Conservation (phyloP, 495 filamentous ascomycete species). For the Penicillium macrosclerotiorum region DNA sequence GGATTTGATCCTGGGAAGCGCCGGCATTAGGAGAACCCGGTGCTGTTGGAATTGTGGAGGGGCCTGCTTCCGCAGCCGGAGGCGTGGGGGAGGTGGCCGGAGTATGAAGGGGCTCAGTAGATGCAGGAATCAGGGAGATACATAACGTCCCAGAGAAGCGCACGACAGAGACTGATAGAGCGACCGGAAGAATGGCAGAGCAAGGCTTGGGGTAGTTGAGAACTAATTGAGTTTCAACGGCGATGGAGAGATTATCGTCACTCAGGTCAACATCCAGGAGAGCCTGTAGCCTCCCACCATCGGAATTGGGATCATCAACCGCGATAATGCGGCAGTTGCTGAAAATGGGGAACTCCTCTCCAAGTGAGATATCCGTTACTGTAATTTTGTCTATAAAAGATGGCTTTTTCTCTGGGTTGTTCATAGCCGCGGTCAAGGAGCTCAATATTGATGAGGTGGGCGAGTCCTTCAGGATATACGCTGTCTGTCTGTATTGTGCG, state of each 20-base stretch:
- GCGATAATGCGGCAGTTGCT: conserved; percentile 94
- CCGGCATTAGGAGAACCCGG: conserved; percentile 16
- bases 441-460: conserved; percentile 75
- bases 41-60: conserved; percentile 5
- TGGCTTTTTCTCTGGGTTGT: conserved; percentile 74
- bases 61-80: conserved; percentile 15
- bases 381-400: conserved; percentile 90
- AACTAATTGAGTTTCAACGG: conserved; percentile 87
- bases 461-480: conserved; percentile 72
- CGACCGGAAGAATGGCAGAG: conserved; percentile 90
- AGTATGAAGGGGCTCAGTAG: conserved; percentile 39
- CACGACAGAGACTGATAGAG: conserved; percentile 84
- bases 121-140: conserved; percentile 79
- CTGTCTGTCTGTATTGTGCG: conserved; percentile 89
- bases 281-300: conserved; percentile 75
- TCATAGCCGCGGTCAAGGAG: conserved; percentile 85
- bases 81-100: conserved; percentile 34
- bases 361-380: conserved; percentile 87
- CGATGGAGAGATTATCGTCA: conserved; percentile 87
- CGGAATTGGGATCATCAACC: conserved; percentile 47
- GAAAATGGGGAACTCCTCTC: conserved; percentile 97
- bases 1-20: conserved; percentile 11
- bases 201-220: conserved; percentile 90
- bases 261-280: conserved; percentile 95
- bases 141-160: conserved; percentile 92